Conservation (phyloP, 139 green algal genomes). For the Chlorella sp. region DNA sequence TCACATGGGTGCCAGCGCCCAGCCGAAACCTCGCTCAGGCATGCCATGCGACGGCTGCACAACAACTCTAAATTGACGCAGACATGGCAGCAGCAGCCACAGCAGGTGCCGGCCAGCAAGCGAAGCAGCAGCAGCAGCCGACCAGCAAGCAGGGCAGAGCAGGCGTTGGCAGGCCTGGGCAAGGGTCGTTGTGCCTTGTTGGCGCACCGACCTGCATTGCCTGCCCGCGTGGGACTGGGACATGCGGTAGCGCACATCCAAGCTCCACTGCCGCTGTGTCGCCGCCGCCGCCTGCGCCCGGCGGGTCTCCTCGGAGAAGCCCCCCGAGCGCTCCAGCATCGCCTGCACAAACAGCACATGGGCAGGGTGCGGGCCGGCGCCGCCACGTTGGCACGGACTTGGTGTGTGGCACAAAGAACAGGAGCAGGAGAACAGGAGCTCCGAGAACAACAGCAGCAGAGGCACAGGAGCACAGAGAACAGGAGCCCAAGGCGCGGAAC, state of each 20-base stretch:
- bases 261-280: neutral
- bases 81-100: too few relatives aligned
- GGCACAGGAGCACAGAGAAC: too few relatives aligned
- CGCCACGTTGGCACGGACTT: too few relatives aligned
- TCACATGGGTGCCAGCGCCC: too few relatives aligned
- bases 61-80: too few relatives aligned
- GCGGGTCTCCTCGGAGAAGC: neutral
- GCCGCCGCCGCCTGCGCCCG: neutral
- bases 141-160: neutral
- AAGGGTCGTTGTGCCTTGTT: neutral
- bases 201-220: neutral
- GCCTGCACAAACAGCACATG: neutral
- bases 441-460: too few relatives aligned
- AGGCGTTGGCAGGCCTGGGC: neutral
- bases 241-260: conserved; percentile 35
- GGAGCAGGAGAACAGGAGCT: too few relatives aligned
- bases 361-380: neutral
- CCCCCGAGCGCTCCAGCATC: neutral
- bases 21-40: too few relatives aligned
- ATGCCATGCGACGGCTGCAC: too few relatives aligned
- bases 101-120: neutral
- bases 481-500: too few relatives aligned
- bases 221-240: neutral
- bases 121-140: too few relatives aligned
- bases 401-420: too few relatives aligned